These are phyloP conservation scores for Ochetophila trinervis DNA, from an alignment of 306 rosid genomes.

Conservation along the genomic window DNA sequence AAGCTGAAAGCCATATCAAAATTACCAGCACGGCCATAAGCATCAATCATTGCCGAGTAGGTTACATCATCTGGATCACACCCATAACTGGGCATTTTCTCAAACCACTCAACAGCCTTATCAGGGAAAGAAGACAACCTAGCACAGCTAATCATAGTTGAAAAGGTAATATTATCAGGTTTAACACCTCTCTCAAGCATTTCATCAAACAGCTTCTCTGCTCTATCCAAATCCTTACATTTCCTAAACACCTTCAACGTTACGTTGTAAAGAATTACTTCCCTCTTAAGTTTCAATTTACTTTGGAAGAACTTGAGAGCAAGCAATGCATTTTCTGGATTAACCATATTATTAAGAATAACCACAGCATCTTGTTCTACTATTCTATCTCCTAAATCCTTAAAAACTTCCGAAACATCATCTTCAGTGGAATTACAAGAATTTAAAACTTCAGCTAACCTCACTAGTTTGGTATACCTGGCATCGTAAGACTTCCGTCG, in stretches of 20 bases:
- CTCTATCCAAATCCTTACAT: conserved; percentile 51
- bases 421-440: conserved; percentile 39
- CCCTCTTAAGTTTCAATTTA: conserved; percentile 31
- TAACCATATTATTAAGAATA: conserved; percentile 54
- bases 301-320: conserved; percentile 48
- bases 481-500: conserved; percentile 48
- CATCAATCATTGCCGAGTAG: conserved; percentile 59
- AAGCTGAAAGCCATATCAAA: conserved; percentile 64
- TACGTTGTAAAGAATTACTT: conserved; percentile 63
- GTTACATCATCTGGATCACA: conserved; percentile 61
- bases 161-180: conserved; percentile 73
- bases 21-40: conserved; percentile 73
- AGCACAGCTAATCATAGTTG: conserved; percentile 71
- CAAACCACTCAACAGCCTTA: conserved; percentile 83
- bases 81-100: conserved; percentile 59
- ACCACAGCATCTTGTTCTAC: conserved; percentile 51
- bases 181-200: conserved; percentile 60
- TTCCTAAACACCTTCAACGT: conserved; percentile 60
- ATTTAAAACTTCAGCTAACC: conserved; percentile 54
- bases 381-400: conserved; percentile 35
- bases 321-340: conserved; percentile 47
- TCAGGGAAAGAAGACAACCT: conserved; percentile 40
- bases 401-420: conserved; percentile 43
- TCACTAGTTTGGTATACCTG: conserved; percentile 52
- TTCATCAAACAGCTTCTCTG: conserved; percentile 80